Evolutionary conservation across 352 stramenopile genomes (phyloP).

Genomic region (Chloridella minuta): DNA sequence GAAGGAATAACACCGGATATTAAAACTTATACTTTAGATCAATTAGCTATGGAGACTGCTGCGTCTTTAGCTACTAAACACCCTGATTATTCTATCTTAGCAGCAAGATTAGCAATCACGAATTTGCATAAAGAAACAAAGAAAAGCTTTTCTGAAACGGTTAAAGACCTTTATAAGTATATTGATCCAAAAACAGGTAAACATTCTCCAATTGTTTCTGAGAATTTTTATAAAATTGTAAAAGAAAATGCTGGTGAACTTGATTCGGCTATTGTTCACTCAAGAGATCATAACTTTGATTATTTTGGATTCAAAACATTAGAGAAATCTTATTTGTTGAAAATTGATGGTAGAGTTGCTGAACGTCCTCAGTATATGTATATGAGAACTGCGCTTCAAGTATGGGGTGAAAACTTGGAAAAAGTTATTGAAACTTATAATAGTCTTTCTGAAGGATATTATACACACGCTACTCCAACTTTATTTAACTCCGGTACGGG

Average conservation of each 20-base stretch:
- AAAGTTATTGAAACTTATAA: constrained; percentile 76
- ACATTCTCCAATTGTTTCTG: constrained; percentile 54
- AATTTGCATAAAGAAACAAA: constrained; percentile 96
- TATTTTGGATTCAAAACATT: constrained; percentile 34
- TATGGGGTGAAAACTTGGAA: constrained; percentile 74
- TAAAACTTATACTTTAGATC: constrained; percentile 84
- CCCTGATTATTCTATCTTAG: constrained; percentile 87
- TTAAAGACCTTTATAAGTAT: constrained; percentile 27
- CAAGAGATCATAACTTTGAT: constrained; percentile 90
- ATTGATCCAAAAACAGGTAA: constrained; percentile 40
- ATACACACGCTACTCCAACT: constrained; percentile 92
- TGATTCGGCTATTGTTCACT: constrained; percentile 74
- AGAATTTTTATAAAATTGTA: background rate
- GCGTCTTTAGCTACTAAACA: constrained; percentile 27
- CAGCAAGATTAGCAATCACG: constrained; percentile 79
- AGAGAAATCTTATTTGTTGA: constrained; percentile 70
- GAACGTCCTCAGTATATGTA: constrained; percentile 96
- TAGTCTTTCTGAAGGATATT: constrained; percentile 68
- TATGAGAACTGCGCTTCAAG: constrained; percentile 79
- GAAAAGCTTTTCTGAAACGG: background rate
- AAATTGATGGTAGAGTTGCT: constrained; percentile 54
- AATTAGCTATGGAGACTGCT: constrained; percentile 77
- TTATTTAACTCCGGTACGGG: constrained; percentile 94
- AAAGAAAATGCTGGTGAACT: constrained; percentile 54
- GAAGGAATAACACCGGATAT: constrained; percentile 85